A percentile compares a stretch with the other conserved stretches of the same genome.
These are phyloP conservation scores for Lipomyces kockii DNA, from an alignment of 805 yeast genomes.

Conservation along the genomic window DNA sequence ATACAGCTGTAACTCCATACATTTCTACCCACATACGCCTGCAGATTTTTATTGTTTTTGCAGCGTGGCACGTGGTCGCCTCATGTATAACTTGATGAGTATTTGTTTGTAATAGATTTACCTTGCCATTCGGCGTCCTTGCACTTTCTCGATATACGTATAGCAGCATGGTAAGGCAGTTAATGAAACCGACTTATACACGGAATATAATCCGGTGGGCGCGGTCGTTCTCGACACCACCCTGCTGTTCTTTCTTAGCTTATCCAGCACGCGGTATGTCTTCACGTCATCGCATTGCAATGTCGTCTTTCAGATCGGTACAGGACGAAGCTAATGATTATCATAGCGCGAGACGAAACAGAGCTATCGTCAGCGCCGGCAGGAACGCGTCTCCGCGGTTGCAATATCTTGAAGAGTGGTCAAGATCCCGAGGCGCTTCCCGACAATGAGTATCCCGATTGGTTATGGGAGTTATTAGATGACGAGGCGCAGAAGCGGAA, in stretches of 20 bases:
- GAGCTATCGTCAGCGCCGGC: conserved; percentile 11
- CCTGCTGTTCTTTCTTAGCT: conserved; percentile 1
- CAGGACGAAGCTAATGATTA: neutral
- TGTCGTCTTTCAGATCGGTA: neutral
- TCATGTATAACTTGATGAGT: no score
- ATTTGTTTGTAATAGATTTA: no score
- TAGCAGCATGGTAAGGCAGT: neutral
- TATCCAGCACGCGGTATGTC: neutral
- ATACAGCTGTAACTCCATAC: no score
- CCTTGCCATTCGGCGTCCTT: neutral
- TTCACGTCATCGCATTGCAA: neutral
- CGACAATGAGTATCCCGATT: conserved; percentile 88
- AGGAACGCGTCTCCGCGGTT: conserved; percentile 65
- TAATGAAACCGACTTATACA: neutral
- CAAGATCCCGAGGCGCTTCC: conserved; percentile 86
- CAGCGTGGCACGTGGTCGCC: no score
- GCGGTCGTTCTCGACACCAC: neutral
- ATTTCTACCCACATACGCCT: no score
- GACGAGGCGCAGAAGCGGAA: conserved; percentile 60
- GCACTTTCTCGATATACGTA: neutral
- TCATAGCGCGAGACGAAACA: neutral
- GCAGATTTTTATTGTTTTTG: no score
- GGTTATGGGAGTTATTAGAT: conserved; percentile 91
- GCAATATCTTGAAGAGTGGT: conserved; percentile 78
- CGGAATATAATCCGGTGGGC: neutral